Percentiles rank a stretch among this genome's conserved stretches.
Conservation (phyloP, 441 rosid genomes). For the Populus trichocarpa region DNA sequence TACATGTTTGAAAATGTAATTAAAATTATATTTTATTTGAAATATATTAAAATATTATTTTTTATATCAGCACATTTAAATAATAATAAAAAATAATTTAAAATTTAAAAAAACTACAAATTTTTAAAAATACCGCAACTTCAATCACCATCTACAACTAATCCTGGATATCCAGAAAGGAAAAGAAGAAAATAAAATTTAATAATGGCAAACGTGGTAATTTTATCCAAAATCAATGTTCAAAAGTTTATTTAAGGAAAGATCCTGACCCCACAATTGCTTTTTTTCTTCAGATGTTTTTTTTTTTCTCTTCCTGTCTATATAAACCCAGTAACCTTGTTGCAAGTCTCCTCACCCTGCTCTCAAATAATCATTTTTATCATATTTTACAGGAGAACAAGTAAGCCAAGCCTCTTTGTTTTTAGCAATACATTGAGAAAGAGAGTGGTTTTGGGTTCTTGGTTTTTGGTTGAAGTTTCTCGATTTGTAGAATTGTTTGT, state of each 20-base stretch:
- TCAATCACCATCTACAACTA: too few species aligned
- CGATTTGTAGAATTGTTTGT: neutral
- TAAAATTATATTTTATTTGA: too few species aligned
- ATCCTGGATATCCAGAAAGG: neutral
- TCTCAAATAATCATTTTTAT: neutral
- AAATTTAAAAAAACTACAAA: too few species aligned
- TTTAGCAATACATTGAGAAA: neutral
- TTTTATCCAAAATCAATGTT: neutral
- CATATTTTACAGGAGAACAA: neutral
- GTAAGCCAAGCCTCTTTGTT: neutral
- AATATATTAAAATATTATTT: too few species aligned
- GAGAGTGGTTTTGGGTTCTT: neutral
- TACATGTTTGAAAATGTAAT: too few species aligned
- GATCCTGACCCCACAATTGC: neutral
- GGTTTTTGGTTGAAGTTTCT: neutral
- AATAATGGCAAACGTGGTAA: neutral
- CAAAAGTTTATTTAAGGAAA: neutral
- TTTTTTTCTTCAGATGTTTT: neutral
- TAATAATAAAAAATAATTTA: too few species aligned
- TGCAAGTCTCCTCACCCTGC: constrained; percentile 1
- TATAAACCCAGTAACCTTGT: constrained; percentile 18
- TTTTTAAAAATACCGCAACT: too few species aligned
- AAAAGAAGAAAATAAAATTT: too few species aligned
- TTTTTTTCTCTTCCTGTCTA: neutral
- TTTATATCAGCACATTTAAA: too few species aligned